A percentile compares a stretch with the other conserved stretches of the same genome.
Evolutionary conservation across 2,329 filamentous ascomycete species (phyloP).

Genomic region (Bisporella sp.): DNA sequence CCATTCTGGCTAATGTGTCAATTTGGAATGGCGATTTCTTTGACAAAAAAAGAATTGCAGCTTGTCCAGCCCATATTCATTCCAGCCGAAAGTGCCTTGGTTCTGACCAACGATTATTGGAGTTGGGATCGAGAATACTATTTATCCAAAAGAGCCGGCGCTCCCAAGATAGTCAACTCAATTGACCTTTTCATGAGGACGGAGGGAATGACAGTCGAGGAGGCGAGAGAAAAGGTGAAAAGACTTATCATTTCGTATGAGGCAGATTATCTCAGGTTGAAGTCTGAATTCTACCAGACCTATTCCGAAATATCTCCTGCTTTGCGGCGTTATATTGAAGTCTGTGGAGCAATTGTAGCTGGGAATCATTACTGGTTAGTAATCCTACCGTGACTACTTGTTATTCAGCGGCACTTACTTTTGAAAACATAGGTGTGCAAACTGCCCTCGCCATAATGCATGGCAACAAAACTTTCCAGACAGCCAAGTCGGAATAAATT

Average conservation of each 20-base stretch:
- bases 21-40: not conserved
- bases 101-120: not conserved
- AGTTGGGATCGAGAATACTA: not conserved
- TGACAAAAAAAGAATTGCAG: not conserved
- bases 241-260: not conserved
- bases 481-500: not conserved
- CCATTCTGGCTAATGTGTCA: not conserved
- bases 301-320: not conserved
- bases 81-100: not conserved
- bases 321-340: not conserved
- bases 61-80: not conserved
- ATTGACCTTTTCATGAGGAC: not conserved
- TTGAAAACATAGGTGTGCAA: not conserved
- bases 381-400: too few relatives aligned
- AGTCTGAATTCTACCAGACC: not conserved
- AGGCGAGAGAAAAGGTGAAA: not conserved
- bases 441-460: not conserved
- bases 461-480: not conserved
- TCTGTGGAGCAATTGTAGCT: not conserved
- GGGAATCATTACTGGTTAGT: not conserved
- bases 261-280: not conserved
- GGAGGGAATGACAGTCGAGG: not conserved
- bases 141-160: not conserved
- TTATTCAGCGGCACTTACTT: too few relatives aligned
- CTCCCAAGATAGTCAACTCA: not conserved